A percentile compares a stretch with the other conserved stretches of the same genome.
Evolutionary conservation across 2,329 filamentous ascomycete genomes (phyloP).

Genomic region (Hypoxylon sp.): DNA sequence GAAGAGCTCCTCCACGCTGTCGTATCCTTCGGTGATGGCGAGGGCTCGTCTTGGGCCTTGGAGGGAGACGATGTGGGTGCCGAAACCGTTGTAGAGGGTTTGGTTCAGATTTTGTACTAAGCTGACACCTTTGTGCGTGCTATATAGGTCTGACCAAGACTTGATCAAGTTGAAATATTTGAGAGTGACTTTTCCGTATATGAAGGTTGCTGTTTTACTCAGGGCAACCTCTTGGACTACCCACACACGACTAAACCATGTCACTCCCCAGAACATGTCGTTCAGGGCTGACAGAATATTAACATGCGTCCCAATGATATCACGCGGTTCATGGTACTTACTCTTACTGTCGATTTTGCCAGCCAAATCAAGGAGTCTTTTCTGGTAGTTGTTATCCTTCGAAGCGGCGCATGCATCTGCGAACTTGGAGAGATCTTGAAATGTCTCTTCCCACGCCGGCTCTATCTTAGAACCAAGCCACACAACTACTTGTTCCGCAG

Average conservation of each 20-base stretch:
- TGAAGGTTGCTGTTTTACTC: slow-evolving; percentile 8
- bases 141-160: slow-evolving; percentile 20
- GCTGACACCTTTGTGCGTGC: slow-evolving; percentile 3
- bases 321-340: too few relatives aligned
- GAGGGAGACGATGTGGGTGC: background rate
- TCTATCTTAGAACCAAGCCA: background rate
- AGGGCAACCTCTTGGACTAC: slow-evolving; percentile 21
- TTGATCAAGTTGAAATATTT: slow-evolving; percentile 22
- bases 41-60: slow-evolving; percentile 9
- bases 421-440: background rate
- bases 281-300: background rate
- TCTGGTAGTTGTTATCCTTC: background rate
- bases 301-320: too few relatives aligned
- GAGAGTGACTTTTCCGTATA: slow-evolving; percentile 15
- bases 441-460: background rate
- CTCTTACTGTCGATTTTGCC: background rate
- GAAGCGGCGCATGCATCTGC: background rate
- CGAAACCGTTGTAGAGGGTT: slow-evolving; percentile 2
- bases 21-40: slow-evolving; percentile 27
- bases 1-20: slow-evolving; percentile 20
- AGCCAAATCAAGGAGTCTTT: background rate
- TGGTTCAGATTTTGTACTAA: slow-evolving; percentile 22
- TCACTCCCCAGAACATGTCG: slow-evolving; percentile 16
- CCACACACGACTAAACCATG: slow-evolving; percentile 21
- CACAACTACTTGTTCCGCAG: background rate